Conservation (phyloP, 2,329 filamentous ascomycete species). For the Pestalotiopsis fici region DNA sequence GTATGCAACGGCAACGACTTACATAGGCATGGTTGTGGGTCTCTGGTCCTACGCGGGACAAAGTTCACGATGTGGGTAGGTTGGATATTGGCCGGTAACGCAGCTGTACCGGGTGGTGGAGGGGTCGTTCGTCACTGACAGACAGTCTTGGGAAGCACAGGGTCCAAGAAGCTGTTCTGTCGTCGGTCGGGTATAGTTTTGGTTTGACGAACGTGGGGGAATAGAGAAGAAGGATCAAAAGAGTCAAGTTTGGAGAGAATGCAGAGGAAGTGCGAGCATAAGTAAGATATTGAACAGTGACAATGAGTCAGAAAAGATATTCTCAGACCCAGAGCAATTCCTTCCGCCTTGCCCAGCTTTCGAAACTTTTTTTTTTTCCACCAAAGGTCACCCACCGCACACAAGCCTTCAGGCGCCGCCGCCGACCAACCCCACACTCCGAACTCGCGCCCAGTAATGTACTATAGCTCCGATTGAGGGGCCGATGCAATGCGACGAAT, state of each 20-base stretch:
- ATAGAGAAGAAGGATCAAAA: background rate
- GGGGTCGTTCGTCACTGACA: background rate
- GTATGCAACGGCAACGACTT: background rate
- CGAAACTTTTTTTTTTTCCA: background rate
- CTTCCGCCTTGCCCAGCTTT: background rate
- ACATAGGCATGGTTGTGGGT: slow-evolving; percentile 2
- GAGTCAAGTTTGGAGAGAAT: background rate
- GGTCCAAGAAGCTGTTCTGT: background rate
- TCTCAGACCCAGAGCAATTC: background rate
- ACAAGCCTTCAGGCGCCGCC: background rate
- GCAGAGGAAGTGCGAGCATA: background rate
- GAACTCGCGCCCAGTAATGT: background rate
- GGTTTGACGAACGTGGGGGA: background rate
- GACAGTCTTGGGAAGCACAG: background rate
- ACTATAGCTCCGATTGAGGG: background rate
- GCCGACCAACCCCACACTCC: background rate
- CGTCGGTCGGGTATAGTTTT: background rate
- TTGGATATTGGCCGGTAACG: background rate
- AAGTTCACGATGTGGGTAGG: background rate
- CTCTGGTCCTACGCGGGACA: background rate
- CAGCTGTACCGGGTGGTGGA: slow-evolving; percentile 2
- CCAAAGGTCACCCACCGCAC: background rate
- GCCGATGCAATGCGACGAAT: background rate
- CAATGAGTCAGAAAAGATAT: slow-evolving; percentile 1
- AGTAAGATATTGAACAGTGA: background rate